Base-by-base conservation (phyloP, 306 rosid genomes). In the Carpinus fangiana region DNA sequence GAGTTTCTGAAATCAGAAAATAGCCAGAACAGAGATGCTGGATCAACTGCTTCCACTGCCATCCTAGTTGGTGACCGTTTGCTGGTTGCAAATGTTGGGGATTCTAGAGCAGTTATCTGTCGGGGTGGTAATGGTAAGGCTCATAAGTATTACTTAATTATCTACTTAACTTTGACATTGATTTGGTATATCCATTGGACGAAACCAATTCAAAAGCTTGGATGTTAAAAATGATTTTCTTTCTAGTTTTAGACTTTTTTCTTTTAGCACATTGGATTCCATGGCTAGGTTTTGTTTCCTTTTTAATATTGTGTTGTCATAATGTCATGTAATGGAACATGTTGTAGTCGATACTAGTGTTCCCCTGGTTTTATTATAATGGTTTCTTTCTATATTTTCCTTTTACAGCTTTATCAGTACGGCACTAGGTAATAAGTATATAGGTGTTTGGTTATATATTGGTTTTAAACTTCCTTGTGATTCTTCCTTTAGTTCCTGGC, bases 31-130 rank as follows among this genome's bases (percentile, higher is more conserved):
- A 87, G 93, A 78, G 98, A 94, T 81, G 98, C 98, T 73, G 98
- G 98, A 54, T 94, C 98, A 73, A 94, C 98, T 80, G 98, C 98
- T 79, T 94, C 98, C 82, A 94, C 97, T 77, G 98, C 98, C 55
- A 90, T 94, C 78, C 85, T 94, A 56, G 98, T 94, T 77, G 98
- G 98, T 74, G 93, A 94, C 26, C 98, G 97, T 45, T 87, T 94
- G 87, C 96, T 94, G 73, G 98, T 94, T 73, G 98, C 98, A 84
- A 94, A 94, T 79, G 98, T 94, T 82, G 98, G 97, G 31, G 98
- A 94, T 70, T 94, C 97, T 59, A 86, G 98, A 73, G 98, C 96
- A 34, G 98, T 94, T 72, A 90, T 94, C 76, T 92, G 96, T 87
- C 91, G 98, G 87, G 93, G 90, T 47, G 98, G 98, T 45, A 84